phyloP scores from a whole-genome alignment of 495 filamentous ascomycete species.

The Lophiotrema nucula region DNA sequence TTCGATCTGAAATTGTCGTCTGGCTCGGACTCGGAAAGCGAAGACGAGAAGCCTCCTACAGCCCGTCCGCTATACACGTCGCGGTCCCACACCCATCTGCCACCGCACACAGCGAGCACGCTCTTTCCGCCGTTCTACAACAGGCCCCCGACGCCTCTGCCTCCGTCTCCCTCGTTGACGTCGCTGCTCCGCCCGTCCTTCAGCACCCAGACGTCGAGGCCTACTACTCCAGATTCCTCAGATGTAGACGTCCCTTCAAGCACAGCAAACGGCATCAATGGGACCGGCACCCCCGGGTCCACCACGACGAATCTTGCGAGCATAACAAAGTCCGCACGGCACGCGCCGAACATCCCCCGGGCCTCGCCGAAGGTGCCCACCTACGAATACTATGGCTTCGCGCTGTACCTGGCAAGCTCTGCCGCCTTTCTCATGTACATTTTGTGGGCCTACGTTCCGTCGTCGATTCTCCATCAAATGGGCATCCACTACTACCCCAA shows the following conservation, averaged over 20 bases:
- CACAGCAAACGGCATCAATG: conserved; percentile 14
- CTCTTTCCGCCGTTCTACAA: conserved; percentile 51
- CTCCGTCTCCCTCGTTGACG: conserved; percentile 91
- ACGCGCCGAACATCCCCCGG: conserved; percentile 73
- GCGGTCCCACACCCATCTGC: conserved; percentile 39
- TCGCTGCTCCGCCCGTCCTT: conserved; percentile 81
- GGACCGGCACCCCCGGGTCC: conserved; percentile 45
- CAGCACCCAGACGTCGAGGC: conserved; percentile 67
- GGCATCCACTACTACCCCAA: conserved; percentile 97
- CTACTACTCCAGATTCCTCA: conserved; percentile 86
- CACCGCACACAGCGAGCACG: conserved; percentile 22
- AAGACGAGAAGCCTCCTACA: conserved; percentile 23
- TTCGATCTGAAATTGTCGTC: conserved; percentile 13
- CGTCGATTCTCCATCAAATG: conserved; percentile 84
- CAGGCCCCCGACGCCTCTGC: conserved; percentile 62
- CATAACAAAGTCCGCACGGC: conserved; percentile 61
- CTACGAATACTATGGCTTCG: conserved; percentile 99
- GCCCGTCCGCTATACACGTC: conserved; percentile 33
- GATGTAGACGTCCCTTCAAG: conserved; percentile 68
- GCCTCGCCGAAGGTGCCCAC: conserved; percentile 92
- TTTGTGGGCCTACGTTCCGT: conserved; percentile 91
- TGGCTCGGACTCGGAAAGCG: conserved; percentile 19
- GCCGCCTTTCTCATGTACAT: conserved; percentile 84
- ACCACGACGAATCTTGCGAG: conserved; percentile 60
- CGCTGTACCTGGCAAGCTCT: conserved; percentile 81